Evolutionary conservation across 2,329 filamentous ascomycete species (phyloP).

Genomic region (Teratosphaeria nubilosa): DNA sequence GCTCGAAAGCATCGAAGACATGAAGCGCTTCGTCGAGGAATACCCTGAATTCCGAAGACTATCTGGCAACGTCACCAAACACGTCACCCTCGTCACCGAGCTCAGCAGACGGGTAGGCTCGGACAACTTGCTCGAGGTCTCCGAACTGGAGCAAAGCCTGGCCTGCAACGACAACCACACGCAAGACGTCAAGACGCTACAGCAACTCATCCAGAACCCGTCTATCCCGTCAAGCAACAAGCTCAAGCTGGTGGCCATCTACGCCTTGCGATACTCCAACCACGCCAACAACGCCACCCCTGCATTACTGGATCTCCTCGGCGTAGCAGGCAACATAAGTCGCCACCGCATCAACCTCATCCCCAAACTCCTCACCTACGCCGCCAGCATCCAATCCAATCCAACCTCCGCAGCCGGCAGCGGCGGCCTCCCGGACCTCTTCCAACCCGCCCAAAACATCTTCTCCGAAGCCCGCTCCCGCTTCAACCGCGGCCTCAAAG

Average conservation of each 20-base stretch:
- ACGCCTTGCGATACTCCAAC: slow-evolving; percentile 84
- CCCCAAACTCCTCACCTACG: slow-evolving; percentile 72
- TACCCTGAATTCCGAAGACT: slow-evolving; percentile 96
- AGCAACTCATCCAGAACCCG: slow-evolving; percentile 73
- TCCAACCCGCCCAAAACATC: slow-evolving; percentile 73
- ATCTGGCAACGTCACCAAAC: slow-evolving; percentile 96
- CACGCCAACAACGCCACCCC: slow-evolving; percentile 74
- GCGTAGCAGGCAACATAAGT: slow-evolving; percentile 72
- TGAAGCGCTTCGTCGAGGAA: slow-evolving; percentile 99
- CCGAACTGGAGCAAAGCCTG: slow-evolving; percentile 90
- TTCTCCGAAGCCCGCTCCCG: slow-evolving; percentile 80
- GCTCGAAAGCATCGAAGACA: slow-evolving; percentile 93
- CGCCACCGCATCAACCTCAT: slow-evolving; percentile 68
- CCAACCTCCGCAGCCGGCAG: slow-evolving; percentile 45
- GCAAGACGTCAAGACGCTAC: slow-evolving; percentile 82
- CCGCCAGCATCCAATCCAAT: slow-evolving; percentile 67
- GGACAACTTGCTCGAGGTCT: slow-evolving; percentile 86
- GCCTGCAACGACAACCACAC: slow-evolving; percentile 95
- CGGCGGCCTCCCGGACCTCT: slow-evolving; percentile 75
- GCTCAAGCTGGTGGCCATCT: slow-evolving; percentile 82
- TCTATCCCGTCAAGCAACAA: slow-evolving; percentile 73
- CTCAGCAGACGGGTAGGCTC: slow-evolving; percentile 77
- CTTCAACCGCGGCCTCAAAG: slow-evolving; percentile 81
- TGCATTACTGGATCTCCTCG: slow-evolving; percentile 76
- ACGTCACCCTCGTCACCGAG: slow-evolving; percentile 91